Evolutionary conservation across 768 basidiomycete species (phyloP).

Genomic region (Collybia nuda): DNA sequence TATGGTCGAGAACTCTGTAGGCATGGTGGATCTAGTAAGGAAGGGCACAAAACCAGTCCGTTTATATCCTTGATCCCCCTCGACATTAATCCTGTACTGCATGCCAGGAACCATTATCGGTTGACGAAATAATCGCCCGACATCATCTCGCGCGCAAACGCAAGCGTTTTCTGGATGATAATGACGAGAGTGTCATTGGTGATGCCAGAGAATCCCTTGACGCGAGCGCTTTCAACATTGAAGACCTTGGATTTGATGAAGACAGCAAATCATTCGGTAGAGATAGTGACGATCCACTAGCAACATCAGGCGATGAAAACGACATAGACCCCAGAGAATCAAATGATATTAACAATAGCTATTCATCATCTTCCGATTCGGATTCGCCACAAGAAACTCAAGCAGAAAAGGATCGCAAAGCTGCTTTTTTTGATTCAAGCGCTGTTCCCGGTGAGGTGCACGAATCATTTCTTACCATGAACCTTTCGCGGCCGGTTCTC

Average conservation of each 20-base stretch:
- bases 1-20: slow-evolving; percentile 38
- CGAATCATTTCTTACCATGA: slow-evolving; percentile 88
- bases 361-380: slow-evolving; percentile 27
- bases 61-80: slow-evolving; percentile 10
- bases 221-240: slow-evolving; percentile 28
- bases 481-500: slow-evolving; percentile 90
- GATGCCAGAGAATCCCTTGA: slow-evolving; percentile 35
- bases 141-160: slow-evolving; percentile 62
- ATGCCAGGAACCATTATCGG: slow-evolving; percentile 70
- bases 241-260: slow-evolving; percentile 18
- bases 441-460: slow-evolving; percentile 50
- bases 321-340: slow-evolving; percentile 34
- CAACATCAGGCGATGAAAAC: slow-evolving; percentile 28
- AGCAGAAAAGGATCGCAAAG: slow-evolving; percentile 75
- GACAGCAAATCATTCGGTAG: slow-evolving; percentile 30
- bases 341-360: slow-evolving; percentile 14
- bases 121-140: slow-evolving; percentile 90
- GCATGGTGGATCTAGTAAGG: slow-evolving; percentile 58
- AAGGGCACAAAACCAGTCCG: slow-evolving; percentile 62
- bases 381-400: slow-evolving; percentile 53
- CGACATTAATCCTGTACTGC: slow-evolving; percentile 6
- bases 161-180: slow-evolving; percentile 41
- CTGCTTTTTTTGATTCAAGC: slow-evolving; percentile 82
- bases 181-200: slow-evolving; percentile 25
- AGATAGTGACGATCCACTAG: slow-evolving; percentile 25